Percentiles rank a stretch among this genome's conserved stretches.
Conservation (phyloP, 306 rosid species). For the Ziziphus jujuba region DNA sequence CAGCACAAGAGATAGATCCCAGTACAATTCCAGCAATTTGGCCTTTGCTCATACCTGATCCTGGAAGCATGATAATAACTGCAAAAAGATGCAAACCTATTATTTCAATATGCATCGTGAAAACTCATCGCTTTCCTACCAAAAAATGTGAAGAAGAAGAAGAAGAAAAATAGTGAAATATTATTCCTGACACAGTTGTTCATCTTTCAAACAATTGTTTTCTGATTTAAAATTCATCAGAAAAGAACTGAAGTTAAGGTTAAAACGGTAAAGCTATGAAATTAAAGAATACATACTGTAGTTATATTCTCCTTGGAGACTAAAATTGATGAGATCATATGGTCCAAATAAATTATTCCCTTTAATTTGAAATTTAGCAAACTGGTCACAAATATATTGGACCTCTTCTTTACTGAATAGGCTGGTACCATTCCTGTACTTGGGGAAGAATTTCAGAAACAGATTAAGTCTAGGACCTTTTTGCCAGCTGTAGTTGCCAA, state of each 20-base stretch:
- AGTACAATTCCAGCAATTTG: conserved; percentile 11
- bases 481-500: conserved; percentile 2
- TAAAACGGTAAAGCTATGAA: too few relatives aligned
- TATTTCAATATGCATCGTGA: too few relatives aligned
- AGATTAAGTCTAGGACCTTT: conserved; percentile 13
- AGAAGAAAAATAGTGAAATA: too few relatives aligned
- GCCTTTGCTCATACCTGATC: conserved; percentile 18
- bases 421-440: not conserved
- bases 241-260: too few relatives aligned
- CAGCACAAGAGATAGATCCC: conserved; percentile 8
- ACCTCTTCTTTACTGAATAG: conserved; percentile 8
- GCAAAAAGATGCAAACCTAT: not conserved
- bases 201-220: too few relatives aligned
- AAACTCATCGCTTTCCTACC: too few relatives aligned
- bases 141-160: too few relatives aligned
- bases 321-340: conserved; percentile 9
- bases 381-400: not conserved
- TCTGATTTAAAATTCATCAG: too few relatives aligned
- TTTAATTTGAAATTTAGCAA: conserved; percentile 8
- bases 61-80: not conserved
- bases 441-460: conserved; percentile 10
- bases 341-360: conserved; percentile 10
- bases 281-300: not conserved
- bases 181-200: too few relatives aligned
- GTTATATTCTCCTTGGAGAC: conserved; percentile 1